Percentiles rank a stretch among this genome's conserved stretches.
These are phyloP conservation scores for Candida labiduridarum DNA, from an alignment of 1,139 yeast species.

Conservation along the genomic window DNA sequence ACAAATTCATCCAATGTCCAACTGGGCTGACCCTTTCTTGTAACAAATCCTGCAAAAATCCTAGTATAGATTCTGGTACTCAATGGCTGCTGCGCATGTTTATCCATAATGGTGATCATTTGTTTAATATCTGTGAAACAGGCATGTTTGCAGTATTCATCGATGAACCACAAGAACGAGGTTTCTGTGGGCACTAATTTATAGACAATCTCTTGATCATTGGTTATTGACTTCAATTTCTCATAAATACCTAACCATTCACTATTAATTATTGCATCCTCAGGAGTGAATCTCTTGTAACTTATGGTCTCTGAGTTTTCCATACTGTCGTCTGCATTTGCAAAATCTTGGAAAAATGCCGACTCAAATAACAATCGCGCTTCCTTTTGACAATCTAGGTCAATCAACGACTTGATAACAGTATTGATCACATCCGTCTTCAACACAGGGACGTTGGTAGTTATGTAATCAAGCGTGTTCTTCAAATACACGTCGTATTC, in stretches of 20 bases:
- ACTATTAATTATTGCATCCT: slow-evolving; percentile 20
- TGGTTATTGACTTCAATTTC: slow-evolving; percentile 29
- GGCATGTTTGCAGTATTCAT: slow-evolving; percentile 16
- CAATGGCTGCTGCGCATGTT: slow-evolving; percentile 24
- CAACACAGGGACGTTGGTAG: slow-evolving; percentile 4
- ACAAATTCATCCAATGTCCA: slow-evolving; percentile 9
- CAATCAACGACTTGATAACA: slow-evolving; percentile 11
- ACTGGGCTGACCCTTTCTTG: not conserved
- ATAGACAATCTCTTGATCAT: slow-evolving; percentile 13
- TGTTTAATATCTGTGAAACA: slow-evolving; percentile 17
- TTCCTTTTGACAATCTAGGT: slow-evolving; percentile 11
- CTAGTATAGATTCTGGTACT: slow-evolving; percentile 25
- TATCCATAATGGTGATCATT: slow-evolving; percentile 22
- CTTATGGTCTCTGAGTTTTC: slow-evolving; percentile 10
- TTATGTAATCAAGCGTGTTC: slow-evolving; percentile 9
- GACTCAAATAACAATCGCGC: slow-evolving; percentile 14
- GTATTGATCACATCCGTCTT: slow-evolving; percentile 12
- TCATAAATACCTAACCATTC: slow-evolving; percentile 22
- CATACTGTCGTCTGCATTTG: not conserved
- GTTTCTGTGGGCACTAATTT: slow-evolving; percentile 26
- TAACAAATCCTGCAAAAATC: slow-evolving; percentile 6
- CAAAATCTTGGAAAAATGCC: slow-evolving; percentile 9
- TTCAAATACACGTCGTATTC: slow-evolving; percentile 9
- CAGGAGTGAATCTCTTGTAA: slow-evolving; percentile 21
- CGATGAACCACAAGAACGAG: slow-evolving; percentile 29